phyloP scores from a whole-genome alignment of 495 filamentous ascomycete genomes.

The Penicillium canescens region DNA sequence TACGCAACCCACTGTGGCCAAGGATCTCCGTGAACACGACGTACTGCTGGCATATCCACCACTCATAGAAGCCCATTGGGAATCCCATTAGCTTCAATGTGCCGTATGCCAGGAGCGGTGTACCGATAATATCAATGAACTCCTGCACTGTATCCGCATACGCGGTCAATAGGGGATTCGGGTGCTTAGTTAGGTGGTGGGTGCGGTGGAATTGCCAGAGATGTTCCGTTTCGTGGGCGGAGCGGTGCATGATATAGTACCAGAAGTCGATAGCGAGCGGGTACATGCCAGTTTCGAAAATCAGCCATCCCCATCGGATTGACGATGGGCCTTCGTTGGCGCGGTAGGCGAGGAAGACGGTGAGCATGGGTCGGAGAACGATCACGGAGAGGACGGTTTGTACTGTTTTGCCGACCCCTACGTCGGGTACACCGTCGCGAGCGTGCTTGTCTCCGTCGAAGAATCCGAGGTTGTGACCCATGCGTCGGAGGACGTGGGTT shows the following conservation, averaged over 20 bases:
- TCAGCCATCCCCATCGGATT: slow-evolving; percentile 7
- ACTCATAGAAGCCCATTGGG: slow-evolving; percentile 20
- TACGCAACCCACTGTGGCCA: slow-evolving; percentile 14
- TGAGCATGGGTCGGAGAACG: slow-evolving; percentile 9
- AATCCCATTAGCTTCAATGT: slow-evolving; percentile 11
- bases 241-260: slow-evolving; percentile 16
- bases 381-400: slow-evolving; percentile 8
- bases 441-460: slow-evolving; percentile 18
- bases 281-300: slow-evolving; percentile 8
- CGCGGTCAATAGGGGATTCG: slow-evolving; percentile 9
- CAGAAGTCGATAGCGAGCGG: slow-evolving; percentile 14
- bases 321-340: slow-evolving; percentile 43
- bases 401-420: slow-evolving; percentile 9
- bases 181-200: slow-evolving; percentile 15
- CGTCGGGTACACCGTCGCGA: slow-evolving; percentile 18
- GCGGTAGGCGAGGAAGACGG: slow-evolving; percentile 13
- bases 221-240: slow-evolving; percentile 8
- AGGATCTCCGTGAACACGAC: slow-evolving; percentile 13
- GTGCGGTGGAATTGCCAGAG: slow-evolving; percentile 18
- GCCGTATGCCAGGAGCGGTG: slow-evolving; percentile 8
- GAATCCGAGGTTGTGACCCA: slow-evolving; percentile 16
- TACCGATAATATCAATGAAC: slow-evolving; percentile 10
- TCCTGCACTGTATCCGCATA: slow-evolving; percentile 15
- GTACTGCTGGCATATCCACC: slow-evolving; percentile 17
- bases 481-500: slow-evolving; percentile 6